phyloP scores from a whole-genome alignment of 192 early-diverging fungal genomes.

The Neocallimastix lanati region DNA sequence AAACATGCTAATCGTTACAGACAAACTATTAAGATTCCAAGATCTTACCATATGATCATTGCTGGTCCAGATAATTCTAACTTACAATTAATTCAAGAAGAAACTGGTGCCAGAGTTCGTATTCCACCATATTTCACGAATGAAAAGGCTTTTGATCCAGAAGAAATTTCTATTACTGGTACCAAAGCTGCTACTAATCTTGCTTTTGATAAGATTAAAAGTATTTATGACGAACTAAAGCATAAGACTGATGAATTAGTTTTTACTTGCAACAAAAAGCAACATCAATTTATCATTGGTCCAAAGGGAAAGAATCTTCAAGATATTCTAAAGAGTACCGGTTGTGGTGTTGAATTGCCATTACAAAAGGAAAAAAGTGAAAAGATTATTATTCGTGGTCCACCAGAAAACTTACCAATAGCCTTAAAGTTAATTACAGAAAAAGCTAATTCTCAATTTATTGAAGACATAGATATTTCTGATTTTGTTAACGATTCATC shows the following conservation, averaged over 20 bases:
- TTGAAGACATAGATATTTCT: background rate
- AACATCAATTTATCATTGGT: constrained; percentile 83
- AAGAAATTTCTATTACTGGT: constrained; percentile 58
- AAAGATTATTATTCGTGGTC: constrained; percentile 60
- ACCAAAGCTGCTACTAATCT: constrained; percentile 49
- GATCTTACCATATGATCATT: constrained; percentile 65
- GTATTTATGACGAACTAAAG: constrained; percentile 38
- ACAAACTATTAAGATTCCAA: constrained; percentile 54
- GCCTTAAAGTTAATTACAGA: constrained; percentile 68
- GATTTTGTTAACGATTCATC: background rate
- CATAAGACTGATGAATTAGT: constrained; percentile 39
- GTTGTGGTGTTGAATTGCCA: constrained; percentile 73
- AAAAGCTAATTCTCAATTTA: constrained; percentile 19
- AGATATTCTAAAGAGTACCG: constrained; percentile 71
- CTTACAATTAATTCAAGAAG: constrained; percentile 30
- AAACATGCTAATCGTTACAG: constrained; percentile 27
- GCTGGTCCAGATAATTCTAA: constrained; percentile 50
- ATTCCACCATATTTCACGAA: constrained; percentile 42
- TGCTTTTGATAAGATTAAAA: constrained; percentile 41
- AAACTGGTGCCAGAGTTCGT: constrained; percentile 54
- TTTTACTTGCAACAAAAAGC: constrained; percentile 67
- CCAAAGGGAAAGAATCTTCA: constrained; percentile 52
- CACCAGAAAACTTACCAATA: constrained; percentile 37
- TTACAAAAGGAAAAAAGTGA: constrained; percentile 47
- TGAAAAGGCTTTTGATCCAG: constrained; percentile 11